Percentiles rank a stretch among this genome's conserved stretches.
These are phyloP conservation scores for Phytophthora fragariaefolia DNA, from an alignment of 352 stramenopile genomes.

Conservation along the genomic window DNA sequence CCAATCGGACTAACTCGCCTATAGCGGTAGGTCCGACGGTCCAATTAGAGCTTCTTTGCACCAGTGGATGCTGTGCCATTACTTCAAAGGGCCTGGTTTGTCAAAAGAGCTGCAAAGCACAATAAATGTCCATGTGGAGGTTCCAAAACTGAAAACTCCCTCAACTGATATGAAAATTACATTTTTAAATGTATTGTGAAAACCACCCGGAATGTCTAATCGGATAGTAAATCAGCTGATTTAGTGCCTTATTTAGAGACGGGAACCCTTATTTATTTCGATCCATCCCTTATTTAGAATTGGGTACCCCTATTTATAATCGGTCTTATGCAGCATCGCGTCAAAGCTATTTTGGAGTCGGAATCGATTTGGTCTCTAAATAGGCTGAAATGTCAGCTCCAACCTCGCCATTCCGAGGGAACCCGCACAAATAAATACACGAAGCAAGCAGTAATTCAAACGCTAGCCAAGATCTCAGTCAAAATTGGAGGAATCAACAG, in stretches of 20 bases:
- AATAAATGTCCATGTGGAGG: too few species aligned
- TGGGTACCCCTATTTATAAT: constrained; percentile 1
- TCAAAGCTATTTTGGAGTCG: constrained; percentile 7
- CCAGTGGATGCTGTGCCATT: background rate
- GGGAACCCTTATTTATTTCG: too few species aligned
- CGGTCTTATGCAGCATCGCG: background rate
- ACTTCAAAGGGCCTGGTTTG: background rate
- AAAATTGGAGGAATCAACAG: constrained; percentile 7
- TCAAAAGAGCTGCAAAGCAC: background rate
- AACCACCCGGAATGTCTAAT: too few species aligned
- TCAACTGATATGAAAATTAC: too few species aligned
- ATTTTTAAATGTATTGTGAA: too few species aligned
- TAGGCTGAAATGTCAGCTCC: constrained; percentile 1
- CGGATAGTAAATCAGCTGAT: too few species aligned
- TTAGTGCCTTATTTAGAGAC: too few species aligned
- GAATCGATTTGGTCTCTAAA: constrained; percentile 10
- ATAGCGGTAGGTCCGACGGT: background rate
- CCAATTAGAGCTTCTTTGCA: background rate
- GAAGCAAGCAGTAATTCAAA: background rate
- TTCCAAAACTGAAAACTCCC: too few species aligned
- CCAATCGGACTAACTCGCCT: background rate
- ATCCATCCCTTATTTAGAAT: too few species aligned
- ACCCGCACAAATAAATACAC: background rate
- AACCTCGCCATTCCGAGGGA: background rate
- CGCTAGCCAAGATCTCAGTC: constrained; percentile 2